Evolutionary conservation across 495 filamentous ascomycete species (phyloP).

Genomic region (Daldinia loculata): DNA sequence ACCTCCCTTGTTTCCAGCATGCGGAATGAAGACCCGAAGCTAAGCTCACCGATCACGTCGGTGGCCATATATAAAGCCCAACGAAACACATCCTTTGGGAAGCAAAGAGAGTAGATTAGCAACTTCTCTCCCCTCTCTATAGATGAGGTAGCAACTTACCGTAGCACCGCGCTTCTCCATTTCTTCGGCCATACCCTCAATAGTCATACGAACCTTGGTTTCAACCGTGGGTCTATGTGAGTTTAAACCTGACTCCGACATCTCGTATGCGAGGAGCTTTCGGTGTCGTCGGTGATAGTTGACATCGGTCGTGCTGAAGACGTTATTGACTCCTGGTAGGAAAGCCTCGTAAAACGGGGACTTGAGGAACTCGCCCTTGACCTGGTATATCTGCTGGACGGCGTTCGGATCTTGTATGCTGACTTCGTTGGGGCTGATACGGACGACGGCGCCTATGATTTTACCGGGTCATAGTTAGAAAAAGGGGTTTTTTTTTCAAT

Average conservation of each 20-base stretch:
- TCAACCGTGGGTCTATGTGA: conserved; percentile 29
- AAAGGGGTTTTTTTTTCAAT: neutral
- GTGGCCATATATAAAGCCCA: conserved; percentile 68
- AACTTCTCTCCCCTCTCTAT: neutral
- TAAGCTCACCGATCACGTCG: conserved; percentile 64
- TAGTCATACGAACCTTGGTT: conserved; percentile 36
- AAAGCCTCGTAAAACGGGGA: conserved; percentile 31
- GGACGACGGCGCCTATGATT: conserved; percentile 53
- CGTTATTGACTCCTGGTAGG: conserved; percentile 19
- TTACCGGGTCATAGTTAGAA: neutral
- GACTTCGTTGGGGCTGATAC: conserved; percentile 49
- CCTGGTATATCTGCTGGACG: conserved; percentile 53
- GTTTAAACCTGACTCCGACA: conserved; percentile 38
- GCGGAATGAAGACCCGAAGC: conserved; percentile 66
- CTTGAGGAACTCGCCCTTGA: conserved; percentile 45
- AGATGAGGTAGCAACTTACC: conserved; percentile 19
- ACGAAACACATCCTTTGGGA: conserved; percentile 56
- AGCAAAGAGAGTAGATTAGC: neutral
- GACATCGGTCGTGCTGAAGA: conserved; percentile 35
- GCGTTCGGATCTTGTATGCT: conserved; percentile 51
- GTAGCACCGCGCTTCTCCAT: conserved; percentile 33
- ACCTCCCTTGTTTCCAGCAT: conserved; percentile 63
- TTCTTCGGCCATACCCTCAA: conserved; percentile 41
- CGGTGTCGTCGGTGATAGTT: conserved; percentile 38
- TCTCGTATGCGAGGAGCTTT: conserved; percentile 35